A percentile compares a stretch with the other conserved stretches of the same genome.
These are phyloP conservation scores for Mortierella claussenii DNA, from an alignment of 192 early-diverging fungal species.

Conservation along the genomic window DNA sequence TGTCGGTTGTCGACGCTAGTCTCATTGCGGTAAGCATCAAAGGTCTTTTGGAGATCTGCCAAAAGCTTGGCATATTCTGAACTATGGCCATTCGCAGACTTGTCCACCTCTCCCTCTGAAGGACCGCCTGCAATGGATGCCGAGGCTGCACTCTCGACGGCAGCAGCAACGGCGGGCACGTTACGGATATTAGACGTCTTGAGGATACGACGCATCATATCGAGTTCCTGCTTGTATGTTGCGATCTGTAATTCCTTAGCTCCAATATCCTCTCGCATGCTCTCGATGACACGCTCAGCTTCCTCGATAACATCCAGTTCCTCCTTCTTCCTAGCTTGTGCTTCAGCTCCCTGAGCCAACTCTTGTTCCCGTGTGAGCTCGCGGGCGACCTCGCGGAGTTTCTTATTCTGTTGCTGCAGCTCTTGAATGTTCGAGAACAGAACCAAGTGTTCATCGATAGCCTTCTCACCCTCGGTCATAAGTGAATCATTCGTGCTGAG, in stretches of 20 bases:
- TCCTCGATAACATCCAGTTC: conserved; percentile 62
- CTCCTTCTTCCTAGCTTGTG: conserved; percentile 46
- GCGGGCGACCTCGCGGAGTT: conserved; percentile 68
- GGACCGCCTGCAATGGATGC: not conserved
- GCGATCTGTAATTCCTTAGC: conserved; percentile 56
- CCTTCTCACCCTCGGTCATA: conserved; percentile 55
- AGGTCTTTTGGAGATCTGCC: conserved; percentile 66
- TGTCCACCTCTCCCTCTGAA: not conserved
- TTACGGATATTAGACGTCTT: conserved; percentile 29
- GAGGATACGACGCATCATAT: conserved; percentile 63
- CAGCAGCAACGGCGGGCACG: not conserved
- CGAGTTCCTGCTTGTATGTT: conserved; percentile 65
- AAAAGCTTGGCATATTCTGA: conserved; percentile 57
- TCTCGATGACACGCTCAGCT: conserved; percentile 64
- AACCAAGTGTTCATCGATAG: conserved; percentile 65
- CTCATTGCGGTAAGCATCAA: conserved; percentile 75
- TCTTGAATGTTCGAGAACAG: conserved; percentile 62
- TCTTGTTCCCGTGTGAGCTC: conserved; percentile 63
- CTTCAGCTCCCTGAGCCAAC: conserved; percentile 53
- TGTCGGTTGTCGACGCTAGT: conserved; percentile 64
- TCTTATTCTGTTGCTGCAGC: conserved; percentile 70
- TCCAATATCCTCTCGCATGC: conserved; percentile 68
- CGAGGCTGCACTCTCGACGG: not conserved
- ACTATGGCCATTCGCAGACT: not conserved
- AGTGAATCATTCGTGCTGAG: conserved; percentile 5